A percentile compares a stretch with the other conserved stretches of the same genome.
Conservation (phyloP, 345 rosid species). For the Trapa incisa region DNA sequence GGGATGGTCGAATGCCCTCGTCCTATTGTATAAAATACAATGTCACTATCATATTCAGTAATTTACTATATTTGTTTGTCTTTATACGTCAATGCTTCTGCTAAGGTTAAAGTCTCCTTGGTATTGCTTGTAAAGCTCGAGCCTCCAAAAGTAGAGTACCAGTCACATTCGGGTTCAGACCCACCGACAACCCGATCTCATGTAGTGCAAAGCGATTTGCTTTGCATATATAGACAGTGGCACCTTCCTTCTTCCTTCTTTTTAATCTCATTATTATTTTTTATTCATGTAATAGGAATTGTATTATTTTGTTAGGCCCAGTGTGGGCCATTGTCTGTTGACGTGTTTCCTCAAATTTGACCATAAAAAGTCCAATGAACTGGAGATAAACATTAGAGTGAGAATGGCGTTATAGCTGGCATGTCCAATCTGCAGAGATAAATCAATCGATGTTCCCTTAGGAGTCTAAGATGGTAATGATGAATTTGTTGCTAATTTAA, state of each 20-base stretch:
- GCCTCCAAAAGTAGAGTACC: background rate
- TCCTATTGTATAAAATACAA: too few relatives aligned
- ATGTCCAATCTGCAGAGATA: too few relatives aligned
- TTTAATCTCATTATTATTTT: background rate
- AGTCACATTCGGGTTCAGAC: background rate
- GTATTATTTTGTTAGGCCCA: background rate
- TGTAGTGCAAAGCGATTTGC: background rate
- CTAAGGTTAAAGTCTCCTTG: background rate
- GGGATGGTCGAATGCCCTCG: too few relatives aligned
- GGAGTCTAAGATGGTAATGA: too few relatives aligned
- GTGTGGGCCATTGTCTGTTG: background rate
- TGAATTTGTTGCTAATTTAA: background rate
- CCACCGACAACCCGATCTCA: constrained; percentile 1
- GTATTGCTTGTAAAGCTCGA: background rate
- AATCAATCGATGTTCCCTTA: too few relatives aligned
- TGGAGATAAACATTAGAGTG: too few relatives aligned
- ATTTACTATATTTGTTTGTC: too few relatives aligned
- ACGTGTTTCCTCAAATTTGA: background rate
- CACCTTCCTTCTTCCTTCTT: background rate
- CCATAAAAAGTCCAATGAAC: background rate
- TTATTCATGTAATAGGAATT: background rate
- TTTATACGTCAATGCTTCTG: background rate
- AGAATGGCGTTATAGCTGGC: too few relatives aligned
- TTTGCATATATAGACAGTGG: background rate
- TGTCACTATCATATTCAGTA: too few relatives aligned